Percentiles rank a stretch among this genome's conserved stretches.
Evolutionary conservation across 305 asterid species (phyloP).

Genomic region (Fraxinus albicans): DNA sequence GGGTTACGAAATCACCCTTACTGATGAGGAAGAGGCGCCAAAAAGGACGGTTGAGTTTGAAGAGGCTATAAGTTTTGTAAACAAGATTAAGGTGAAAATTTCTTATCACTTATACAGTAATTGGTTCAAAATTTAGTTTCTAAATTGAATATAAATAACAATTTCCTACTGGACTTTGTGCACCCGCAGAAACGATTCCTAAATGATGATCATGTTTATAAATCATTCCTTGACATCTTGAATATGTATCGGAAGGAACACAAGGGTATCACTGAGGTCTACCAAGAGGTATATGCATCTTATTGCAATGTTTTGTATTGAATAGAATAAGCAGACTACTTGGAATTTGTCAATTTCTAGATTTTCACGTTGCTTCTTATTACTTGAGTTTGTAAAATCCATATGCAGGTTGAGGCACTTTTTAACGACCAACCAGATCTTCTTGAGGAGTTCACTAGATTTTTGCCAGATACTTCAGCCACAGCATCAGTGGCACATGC

Average conservation of each 20-base stretch:
- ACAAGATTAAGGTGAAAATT: constrained; percentile 78
- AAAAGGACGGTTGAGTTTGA: constrained; percentile 94
- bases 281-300: constrained; percentile 72
- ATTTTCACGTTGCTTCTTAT: background rate
- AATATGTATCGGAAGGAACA: constrained; percentile 96
- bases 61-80: constrained; percentile 93
- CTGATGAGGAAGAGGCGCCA: constrained; percentile 83
- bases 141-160: constrained; percentile 14
- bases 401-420: constrained; percentile 76
- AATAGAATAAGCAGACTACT: constrained; percentile 8
- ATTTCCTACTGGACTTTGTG: constrained; percentile 20
- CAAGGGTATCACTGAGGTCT: constrained; percentile 90
- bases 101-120: constrained; percentile 9
- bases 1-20: constrained; percentile 91
- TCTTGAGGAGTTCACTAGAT: constrained; percentile 92
- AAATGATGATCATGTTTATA: constrained; percentile 88
- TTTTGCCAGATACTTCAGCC: constrained; percentile 81
- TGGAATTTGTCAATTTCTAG: constrained; percentile 1
- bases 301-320: background rate
- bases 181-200: constrained; percentile 80
- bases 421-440: constrained; percentile 85
- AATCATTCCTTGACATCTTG: constrained; percentile 95
- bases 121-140: constrained; percentile 14
- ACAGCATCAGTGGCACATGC: constrained; percentile 63
- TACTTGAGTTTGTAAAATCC: constrained; percentile 22